A percentile compares a stretch with the other conserved stretches of the same genome.
Conservation (phyloP, 2,329 filamentous ascomycete species). For the Penicillium corylophilum region DNA sequence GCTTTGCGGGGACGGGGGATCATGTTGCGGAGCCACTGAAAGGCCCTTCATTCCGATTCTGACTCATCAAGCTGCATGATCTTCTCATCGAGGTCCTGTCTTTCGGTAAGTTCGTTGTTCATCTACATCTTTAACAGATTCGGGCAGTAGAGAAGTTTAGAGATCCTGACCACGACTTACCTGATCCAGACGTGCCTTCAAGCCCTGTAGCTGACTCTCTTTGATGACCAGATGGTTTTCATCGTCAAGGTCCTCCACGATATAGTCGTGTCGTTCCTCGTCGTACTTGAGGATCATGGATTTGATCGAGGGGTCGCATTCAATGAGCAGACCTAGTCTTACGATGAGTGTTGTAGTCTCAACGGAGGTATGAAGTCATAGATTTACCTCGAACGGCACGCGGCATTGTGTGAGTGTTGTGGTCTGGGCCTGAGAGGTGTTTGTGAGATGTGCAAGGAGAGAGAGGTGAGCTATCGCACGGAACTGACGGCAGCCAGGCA, state of each 20-base stretch:
- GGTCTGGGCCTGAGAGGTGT: background rate
- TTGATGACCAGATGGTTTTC: constrained; percentile 48
- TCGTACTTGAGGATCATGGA: constrained; percentile 51
- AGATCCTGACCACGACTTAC: constrained; percentile 25
- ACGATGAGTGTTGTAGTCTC: background rate
- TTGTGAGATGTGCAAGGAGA: background rate
- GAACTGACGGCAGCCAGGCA: constrained; percentile 6
- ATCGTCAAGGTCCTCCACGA: constrained; percentile 50
- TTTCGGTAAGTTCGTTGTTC: background rate
- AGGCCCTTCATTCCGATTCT: constrained; percentile 42
- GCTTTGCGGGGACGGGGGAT: background rate
- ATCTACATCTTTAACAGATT: background rate
- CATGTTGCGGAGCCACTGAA: background rate
- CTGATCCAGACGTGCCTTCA: constrained; percentile 44
- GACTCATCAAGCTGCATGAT: constrained; percentile 49
- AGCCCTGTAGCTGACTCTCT: constrained; percentile 44
- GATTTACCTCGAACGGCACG: constrained; percentile 42
- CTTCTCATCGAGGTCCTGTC: constrained; percentile 49
- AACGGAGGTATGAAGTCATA: background rate
- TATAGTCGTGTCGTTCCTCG: constrained; percentile 48
- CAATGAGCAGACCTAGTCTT: constrained; percentile 44
- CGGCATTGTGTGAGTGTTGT: constrained; percentile 32
- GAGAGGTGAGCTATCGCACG: background rate
- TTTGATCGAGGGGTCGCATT: constrained; percentile 51
- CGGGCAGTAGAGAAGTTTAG: background rate